phyloP scores from a whole-genome alignment of 2,329 filamentous ascomycete species.

The Cordyceps militaris region DNA sequence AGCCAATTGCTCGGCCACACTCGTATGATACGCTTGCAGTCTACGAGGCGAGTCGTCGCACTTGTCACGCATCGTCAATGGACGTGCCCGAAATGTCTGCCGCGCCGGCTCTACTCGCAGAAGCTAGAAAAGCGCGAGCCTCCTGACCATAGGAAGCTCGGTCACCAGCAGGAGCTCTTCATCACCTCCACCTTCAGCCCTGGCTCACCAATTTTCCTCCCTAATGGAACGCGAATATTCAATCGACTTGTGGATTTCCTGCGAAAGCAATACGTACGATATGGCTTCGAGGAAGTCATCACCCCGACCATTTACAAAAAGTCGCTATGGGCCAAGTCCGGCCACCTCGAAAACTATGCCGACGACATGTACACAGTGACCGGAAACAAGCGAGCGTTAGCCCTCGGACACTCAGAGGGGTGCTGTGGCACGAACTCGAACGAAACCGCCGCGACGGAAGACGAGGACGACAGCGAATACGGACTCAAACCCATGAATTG shows the following conservation, averaged over 20 bases:
- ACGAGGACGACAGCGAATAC: conserved; percentile 64
- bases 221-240: conserved; percentile 74
- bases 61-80: conserved; percentile 20
- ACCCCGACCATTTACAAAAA: conserved; percentile 90
- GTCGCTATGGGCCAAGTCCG: conserved; percentile 76
- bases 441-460: conserved; percentile 23
- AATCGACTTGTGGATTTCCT: conserved; percentile 77
- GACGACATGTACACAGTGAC: conserved; percentile 87
- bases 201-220: conserved; percentile 77
- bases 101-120: conserved; percentile 25
- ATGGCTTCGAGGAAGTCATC: conserved; percentile 83
- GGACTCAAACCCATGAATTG: conserved; percentile 93
- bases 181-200: conserved; percentile 73
- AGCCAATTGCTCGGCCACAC: conserved; percentile 8
- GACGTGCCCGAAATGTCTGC: conserved; percentile 25
- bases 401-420: not conserved
- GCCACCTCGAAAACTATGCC: conserved; percentile 83
- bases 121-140: conserved; percentile 25
- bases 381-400: conserved; percentile 31
- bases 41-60: conserved; percentile 17
- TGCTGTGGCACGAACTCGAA: conserved; percentile 10
- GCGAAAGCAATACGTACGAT: conserved; percentile 73
- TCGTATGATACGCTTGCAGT: conserved; percentile 26
- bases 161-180: conserved; percentile 66
- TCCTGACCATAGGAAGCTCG: conserved; percentile 55